These are phyloP conservation scores for Rauvolfia tetraphylla DNA, from an alignment of 257 asterid genomes.

Conservation along the genomic window DNA sequence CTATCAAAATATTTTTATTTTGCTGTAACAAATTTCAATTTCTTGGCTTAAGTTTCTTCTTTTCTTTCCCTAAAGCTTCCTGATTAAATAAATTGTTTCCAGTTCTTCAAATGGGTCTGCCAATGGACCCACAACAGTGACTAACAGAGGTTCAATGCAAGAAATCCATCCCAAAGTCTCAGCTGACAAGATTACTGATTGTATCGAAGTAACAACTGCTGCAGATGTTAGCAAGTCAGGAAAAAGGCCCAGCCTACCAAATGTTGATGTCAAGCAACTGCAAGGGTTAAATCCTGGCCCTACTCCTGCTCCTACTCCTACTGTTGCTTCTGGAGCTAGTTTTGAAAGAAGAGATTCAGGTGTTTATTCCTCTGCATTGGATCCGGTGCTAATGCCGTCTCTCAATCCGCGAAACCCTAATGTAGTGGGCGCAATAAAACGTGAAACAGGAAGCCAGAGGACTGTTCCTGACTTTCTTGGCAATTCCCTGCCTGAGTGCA, in stretches of 20 bases:
- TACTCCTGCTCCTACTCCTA: slow-evolving; percentile 41
- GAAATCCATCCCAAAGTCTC: slow-evolving; percentile 20
- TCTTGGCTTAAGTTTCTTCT: neutral
- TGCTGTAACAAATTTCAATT: neutral
- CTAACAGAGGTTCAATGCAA: slow-evolving; percentile 26
- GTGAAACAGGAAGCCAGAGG: slow-evolving; percentile 39
- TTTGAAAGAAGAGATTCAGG: slow-evolving; percentile 32
- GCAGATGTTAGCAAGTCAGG: slow-evolving; percentile 19
- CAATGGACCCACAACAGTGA: slow-evolving; percentile 9
- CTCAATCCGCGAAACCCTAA: slow-evolving; percentile 34
- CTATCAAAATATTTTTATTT: slow-evolving; percentile 4
- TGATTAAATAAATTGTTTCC: slow-evolving; percentile 16
- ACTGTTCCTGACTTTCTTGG: slow-evolving; percentile 27
- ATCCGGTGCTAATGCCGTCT: slow-evolving; percentile 48
- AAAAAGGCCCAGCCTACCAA: slow-evolving; percentile 22
- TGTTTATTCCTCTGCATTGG: slow-evolving; percentile 47
- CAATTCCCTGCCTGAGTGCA: slow-evolving; percentile 16
- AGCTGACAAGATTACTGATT: slow-evolving; percentile 9
- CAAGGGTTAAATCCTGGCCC: slow-evolving; percentile 34
- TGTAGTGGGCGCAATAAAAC: slow-evolving; percentile 37
- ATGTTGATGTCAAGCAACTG: slow-evolving; percentile 22
- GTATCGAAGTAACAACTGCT: slow-evolving; percentile 17
- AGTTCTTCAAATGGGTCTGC: slow-evolving; percentile 24
- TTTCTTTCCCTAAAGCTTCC: slow-evolving; percentile 9
- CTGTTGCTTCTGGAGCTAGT: slow-evolving; percentile 23